Evolutionary conservation across 129 eudicot genomes (phyloP).

Genomic region (Ambrosia trifida): DNA sequence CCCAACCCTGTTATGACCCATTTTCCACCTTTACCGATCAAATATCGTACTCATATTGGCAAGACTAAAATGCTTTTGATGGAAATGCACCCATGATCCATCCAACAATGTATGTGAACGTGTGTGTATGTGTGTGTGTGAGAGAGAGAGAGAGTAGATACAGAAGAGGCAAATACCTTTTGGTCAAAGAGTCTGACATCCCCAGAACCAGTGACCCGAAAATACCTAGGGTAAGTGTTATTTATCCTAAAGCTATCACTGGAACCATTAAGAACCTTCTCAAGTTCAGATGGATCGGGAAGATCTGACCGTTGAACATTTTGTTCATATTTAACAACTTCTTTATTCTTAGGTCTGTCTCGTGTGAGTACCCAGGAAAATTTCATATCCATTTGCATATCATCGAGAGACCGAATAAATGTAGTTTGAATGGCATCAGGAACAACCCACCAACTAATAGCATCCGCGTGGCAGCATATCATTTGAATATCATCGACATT

Average conservation of each 20-base stretch:
- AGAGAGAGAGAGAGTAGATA: slow-evolving; percentile 10
- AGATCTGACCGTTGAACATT: slow-evolving; percentile 49
- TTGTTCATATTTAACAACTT: slow-evolving; percentile 77
- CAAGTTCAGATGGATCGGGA: slow-evolving; percentile 68
- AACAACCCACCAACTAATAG: slow-evolving; percentile 83
- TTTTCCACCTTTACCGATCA: not conserved
- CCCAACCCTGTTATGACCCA: not conserved
- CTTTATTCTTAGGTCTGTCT: slow-evolving; percentile 95
- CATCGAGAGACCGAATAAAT: slow-evolving; percentile 57
- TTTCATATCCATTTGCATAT: slow-evolving; percentile 52
- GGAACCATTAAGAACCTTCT: slow-evolving; percentile 73
- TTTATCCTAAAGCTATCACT: slow-evolving; percentile 64
- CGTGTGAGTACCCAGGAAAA: slow-evolving; percentile 86
- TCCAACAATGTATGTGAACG: not conserved
- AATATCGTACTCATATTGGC: not conserved
- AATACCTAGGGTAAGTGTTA: slow-evolving; percentile 75
- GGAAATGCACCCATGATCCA: not conserved
- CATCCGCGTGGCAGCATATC: slow-evolving; percentile 93
- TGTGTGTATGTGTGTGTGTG: not conserved
- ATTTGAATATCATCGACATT: slow-evolving; percentile 76
- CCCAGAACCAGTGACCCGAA: slow-evolving; percentile 98
- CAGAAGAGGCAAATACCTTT: slow-evolving; percentile 53
- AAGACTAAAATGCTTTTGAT: not conserved
- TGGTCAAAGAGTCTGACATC: slow-evolving; percentile 85
- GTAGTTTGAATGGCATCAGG: slow-evolving; percentile 73